A percentile compares a stretch with the other conserved stretches of the same genome.
Conservation (phyloP, 495 filamentous ascomycete species). For the Hypomontagnella submonticulosa region DNA sequence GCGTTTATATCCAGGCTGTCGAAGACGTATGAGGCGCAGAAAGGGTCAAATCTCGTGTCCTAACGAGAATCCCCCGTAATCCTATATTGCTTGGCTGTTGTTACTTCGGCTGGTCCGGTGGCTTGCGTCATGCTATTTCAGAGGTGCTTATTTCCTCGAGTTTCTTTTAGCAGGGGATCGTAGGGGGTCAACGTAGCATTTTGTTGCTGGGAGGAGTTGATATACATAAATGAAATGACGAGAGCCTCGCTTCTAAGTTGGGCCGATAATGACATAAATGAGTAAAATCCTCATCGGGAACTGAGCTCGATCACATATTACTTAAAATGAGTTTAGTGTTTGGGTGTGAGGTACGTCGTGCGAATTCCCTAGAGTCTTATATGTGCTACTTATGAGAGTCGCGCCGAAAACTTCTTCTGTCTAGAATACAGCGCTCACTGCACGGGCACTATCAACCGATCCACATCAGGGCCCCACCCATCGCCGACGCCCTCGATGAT, state of each 20-base stretch:
- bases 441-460: conserved; percentile 65
- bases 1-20: conserved; percentile 34
- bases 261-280: not conserved
- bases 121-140: conserved; percentile 37
- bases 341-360: too few relatives aligned
- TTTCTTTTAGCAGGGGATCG: conserved; percentile 18
- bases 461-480: conserved; percentile 66
- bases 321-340: too few relatives aligned
- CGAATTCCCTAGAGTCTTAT: too few relatives aligned
- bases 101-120: conserved; percentile 49
- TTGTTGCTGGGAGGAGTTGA: conserved; percentile 11
- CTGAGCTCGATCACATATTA: too few relatives aligned
- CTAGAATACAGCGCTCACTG: conserved; percentile 8
- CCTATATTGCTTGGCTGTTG: conserved; percentile 31
- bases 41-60: conserved; percentile 3
- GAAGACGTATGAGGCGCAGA: conserved; percentile 11
- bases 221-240: conserved; percentile 38
- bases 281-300: too few relatives aligned
- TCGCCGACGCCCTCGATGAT: conserved; percentile 59
- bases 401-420: not conserved
- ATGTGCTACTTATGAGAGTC: not conserved
- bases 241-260: conserved; percentile 25
- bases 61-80: conserved; percentile 7
- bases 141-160: conserved; percentile 27
- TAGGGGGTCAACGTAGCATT: conserved; percentile 23